These are phyloP conservation scores for Mycosphaerelloides madeirae DNA, from an alignment of 2,329 filamentous ascomycete genomes.

Conservation along the genomic window DNA sequence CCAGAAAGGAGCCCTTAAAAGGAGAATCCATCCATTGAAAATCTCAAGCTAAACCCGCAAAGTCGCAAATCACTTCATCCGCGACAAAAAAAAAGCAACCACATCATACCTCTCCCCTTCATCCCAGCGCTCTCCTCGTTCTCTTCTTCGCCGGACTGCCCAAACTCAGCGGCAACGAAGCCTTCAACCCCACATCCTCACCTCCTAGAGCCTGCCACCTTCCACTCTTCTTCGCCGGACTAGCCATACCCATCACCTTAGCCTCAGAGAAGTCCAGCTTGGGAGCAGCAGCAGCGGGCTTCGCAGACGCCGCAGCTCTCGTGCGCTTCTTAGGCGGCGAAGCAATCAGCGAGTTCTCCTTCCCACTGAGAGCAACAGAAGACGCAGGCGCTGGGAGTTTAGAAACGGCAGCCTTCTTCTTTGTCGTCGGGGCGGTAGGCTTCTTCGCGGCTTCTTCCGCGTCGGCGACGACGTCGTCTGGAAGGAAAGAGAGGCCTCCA, in stretches of 20 bases:
- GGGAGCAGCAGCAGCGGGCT: slow-evolving; percentile 13
- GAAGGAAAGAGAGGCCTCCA: slow-evolving; percentile 3
- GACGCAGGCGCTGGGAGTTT: slow-evolving; percentile 23
- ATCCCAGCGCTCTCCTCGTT: slow-evolving; percentile 6
- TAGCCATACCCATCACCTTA: slow-evolving; percentile 15
- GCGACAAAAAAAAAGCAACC: too few relatives aligned
- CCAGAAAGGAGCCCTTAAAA: too few relatives aligned
- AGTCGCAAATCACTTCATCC: too few relatives aligned
- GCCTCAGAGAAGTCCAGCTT: slow-evolving; percentile 24
- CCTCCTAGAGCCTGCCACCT: neutral
- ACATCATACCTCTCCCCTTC: neutral
- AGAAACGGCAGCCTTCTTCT: slow-evolving; percentile 14
- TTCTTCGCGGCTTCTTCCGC: slow-evolving; percentile 3
- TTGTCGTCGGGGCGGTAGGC: slow-evolving; percentile 6
- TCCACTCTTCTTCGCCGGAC: slow-evolving; percentile 33
- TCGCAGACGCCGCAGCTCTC: slow-evolving; percentile 4
- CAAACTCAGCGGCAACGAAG: slow-evolving; percentile 7
- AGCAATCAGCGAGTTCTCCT: slow-evolving; percentile 25
- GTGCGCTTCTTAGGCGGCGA: slow-evolving; percentile 30
- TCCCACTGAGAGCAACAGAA: slow-evolving; percentile 13
- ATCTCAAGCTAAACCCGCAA: too few relatives aligned
- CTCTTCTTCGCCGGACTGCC: slow-evolving; percentile 28
- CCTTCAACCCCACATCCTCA: neutral
- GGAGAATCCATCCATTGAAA: too few relatives aligned
- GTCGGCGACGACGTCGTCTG: neutral